These are phyloP conservation scores for Fusarium falciforme DNA, from an alignment of 2,329 filamentous ascomycete species.

Conservation along the genomic window DNA sequence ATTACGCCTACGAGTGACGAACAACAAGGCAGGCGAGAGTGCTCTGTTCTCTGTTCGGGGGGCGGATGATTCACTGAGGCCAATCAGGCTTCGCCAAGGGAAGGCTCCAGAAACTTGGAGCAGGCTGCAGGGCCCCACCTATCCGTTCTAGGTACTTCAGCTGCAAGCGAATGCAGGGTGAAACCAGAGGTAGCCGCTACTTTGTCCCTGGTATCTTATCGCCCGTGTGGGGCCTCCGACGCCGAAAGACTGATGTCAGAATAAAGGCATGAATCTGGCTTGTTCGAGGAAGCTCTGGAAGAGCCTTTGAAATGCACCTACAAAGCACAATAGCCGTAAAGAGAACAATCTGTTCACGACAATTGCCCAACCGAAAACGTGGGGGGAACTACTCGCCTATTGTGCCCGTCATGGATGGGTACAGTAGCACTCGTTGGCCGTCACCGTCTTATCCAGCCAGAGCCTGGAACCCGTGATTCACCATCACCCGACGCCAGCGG, in stretches of 20 bases:
- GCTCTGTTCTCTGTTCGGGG: conserved; percentile 32
- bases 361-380: background rate
- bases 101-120: conserved; percentile 54
- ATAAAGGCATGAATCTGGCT: conserved; percentile 6
- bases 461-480: conserved; percentile 18
- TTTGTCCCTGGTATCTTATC: conserved; percentile 10
- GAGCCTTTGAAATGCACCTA: conserved; percentile 1
- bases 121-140: conserved; percentile 36
- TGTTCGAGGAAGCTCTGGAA: conserved; percentile 29
- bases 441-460: conserved; percentile 22
- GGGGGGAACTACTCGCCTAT: background rate
- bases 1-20: conserved; percentile 43
- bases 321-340: background rate
- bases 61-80: conserved; percentile 53
- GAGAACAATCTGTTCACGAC: background rate
- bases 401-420: conserved; percentile 9
- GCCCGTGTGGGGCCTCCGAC: background rate
- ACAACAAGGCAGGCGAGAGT: conserved; percentile 37
- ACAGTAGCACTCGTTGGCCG: conserved; percentile 19
- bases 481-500: conserved; percentile 28
- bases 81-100: conserved; percentile 43
- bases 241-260: conserved; percentile 32
- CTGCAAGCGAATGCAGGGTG: background rate
- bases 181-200: conserved; percentile 35
- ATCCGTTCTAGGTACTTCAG: conserved; percentile 38